Conservation (phyloP, 495 filamentous ascomycete species). For the Bombardia bombarda region DNA sequence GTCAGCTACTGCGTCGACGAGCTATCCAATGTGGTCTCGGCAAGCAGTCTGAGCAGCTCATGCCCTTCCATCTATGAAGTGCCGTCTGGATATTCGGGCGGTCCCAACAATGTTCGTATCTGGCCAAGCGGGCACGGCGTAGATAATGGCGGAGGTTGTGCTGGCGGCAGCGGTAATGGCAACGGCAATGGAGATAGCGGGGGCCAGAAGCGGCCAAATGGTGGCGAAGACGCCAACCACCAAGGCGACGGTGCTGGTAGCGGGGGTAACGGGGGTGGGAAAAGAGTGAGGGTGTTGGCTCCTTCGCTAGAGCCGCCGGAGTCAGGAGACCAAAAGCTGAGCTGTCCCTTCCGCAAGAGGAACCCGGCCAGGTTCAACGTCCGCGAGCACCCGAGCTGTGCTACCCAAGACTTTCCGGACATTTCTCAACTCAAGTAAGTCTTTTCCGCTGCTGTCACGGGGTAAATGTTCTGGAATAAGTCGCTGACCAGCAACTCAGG, state of each 20-base stretch:
- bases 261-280: conserved; percentile 5
- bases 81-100: neutral
- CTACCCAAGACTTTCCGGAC: conserved; percentile 15
- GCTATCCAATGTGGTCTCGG: conserved; percentile 13
- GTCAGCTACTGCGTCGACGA: conserved; percentile 20
- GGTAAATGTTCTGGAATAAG: no score
- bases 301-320: neutral
- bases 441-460: neutral
- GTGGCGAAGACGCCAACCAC: neutral
- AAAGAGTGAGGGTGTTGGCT: conserved; percentile 4
- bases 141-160: neutral
- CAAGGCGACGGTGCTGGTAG: neutral
- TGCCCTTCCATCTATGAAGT: conserved; percentile 3
- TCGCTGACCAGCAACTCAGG: no score
- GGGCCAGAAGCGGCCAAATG: conserved; percentile 2
- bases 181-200: neutral
- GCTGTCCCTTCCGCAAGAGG: conserved; percentile 31
- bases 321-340: conserved; percentile 6
- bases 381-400: conserved; percentile 22
- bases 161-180: neutral
- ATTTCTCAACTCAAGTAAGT: conserved; percentile 27
- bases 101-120: neutral
- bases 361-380: conserved; percentile 31
- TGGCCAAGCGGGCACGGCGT: neutral
- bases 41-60: conserved; percentile 1